Evolutionary conservation across 2,329 filamentous ascomycete genomes (phyloP).

Genomic region (Cladosporium colombiae): DNA sequence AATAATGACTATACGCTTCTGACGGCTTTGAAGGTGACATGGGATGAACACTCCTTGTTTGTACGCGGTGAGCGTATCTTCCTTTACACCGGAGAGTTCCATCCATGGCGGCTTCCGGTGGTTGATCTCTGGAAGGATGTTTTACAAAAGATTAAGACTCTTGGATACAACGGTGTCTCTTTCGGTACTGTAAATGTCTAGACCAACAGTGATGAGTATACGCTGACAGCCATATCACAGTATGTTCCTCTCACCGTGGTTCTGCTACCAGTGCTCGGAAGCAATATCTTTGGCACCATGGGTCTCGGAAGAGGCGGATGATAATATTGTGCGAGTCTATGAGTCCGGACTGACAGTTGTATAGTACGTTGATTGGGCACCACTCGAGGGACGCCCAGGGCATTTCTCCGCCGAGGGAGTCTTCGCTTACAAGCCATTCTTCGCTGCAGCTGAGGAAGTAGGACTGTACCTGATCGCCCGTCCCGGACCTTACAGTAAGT

Average conservation of each 20-base stretch:
- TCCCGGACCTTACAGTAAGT: conserved; percentile 28
- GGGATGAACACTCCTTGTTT: conserved; percentile 60
- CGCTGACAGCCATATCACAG: background rate
- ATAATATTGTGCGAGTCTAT: background rate
- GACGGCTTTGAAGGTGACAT: background rate
- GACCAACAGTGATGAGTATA: rapidly evolving
- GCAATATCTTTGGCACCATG: background rate
- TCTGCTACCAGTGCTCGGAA: background rate
- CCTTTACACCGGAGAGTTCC: conserved; percentile 72
- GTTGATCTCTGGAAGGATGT: conserved; percentile 68
- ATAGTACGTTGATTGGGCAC: conserved; percentile 71
- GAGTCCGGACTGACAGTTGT: background rate
- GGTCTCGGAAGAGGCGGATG: background rate
- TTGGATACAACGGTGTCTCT: conserved; percentile 77
- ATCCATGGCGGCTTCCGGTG: conserved; percentile 67
- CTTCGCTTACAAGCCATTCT: conserved; percentile 73
- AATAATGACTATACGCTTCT: background rate
- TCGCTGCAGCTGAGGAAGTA: conserved; percentile 69
- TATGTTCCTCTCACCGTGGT: background rate
- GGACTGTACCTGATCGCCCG: conserved; percentile 74
- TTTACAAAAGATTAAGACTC: conserved; percentile 79
- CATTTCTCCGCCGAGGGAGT: conserved; percentile 70
- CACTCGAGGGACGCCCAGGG: conserved; percentile 72
- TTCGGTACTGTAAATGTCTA: conserved; percentile 47
- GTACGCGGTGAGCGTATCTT: conserved; percentile 69